Percentiles rank a stretch among this genome's conserved stretches.
Evolutionary conservation across 106 monocot genomes (phyloP).

Genomic region (Cymbidium sinense): DNA sequence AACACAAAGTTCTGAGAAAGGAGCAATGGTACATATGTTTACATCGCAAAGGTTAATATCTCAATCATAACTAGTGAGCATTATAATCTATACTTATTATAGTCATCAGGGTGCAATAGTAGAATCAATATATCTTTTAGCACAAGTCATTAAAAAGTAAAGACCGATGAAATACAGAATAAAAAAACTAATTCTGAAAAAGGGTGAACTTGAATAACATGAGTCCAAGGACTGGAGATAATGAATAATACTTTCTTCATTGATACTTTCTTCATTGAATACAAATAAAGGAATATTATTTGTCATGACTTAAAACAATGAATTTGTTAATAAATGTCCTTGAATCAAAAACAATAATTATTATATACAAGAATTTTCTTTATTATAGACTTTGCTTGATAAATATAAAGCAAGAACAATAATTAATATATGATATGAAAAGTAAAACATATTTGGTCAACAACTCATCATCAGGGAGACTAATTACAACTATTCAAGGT

Average conservation of each 20-base stretch:
- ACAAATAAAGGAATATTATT: background rate
- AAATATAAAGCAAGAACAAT: background rate
- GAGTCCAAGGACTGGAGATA: background rate
- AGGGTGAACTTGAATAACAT: background rate
- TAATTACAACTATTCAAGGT: no score
- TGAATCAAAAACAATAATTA: background rate
- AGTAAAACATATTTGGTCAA: no score
- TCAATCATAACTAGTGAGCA: background rate
- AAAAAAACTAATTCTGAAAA: background rate
- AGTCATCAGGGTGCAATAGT: background rate
- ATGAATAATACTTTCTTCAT: background rate
- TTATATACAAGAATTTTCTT: background rate
- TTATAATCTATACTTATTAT: background rate
- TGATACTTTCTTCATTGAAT: background rate
- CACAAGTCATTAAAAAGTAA: background rate
- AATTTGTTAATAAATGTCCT: background rate
- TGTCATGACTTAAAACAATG: background rate
- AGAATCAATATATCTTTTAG: background rate
- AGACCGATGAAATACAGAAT: background rate
- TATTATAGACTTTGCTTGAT: background rate
- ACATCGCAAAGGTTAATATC: background rate
- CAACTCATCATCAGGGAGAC: no score
- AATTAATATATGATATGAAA: background rate
- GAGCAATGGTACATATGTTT: background rate
- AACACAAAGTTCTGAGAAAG: background rate